Conservation (phyloP, 495 filamentous ascomycete species). For the Trypethelium eluteriae region DNA sequence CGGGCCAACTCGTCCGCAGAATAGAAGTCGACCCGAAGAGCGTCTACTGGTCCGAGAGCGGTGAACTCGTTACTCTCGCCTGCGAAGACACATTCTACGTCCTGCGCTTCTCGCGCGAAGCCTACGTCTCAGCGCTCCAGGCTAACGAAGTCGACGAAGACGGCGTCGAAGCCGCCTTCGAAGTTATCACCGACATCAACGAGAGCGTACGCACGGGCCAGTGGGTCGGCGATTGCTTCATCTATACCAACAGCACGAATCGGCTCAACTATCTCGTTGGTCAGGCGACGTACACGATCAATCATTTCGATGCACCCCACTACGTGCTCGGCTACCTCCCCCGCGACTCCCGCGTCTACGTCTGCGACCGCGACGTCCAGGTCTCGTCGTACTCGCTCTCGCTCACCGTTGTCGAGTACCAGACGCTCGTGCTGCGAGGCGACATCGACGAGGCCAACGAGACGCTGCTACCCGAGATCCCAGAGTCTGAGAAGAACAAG, state of each 20-base stretch:
- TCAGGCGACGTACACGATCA: slow-evolving; percentile 97
- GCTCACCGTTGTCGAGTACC: slow-evolving; percentile 91
- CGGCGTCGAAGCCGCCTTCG: slow-evolving; percentile 94
- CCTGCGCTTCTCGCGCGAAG: slow-evolving; percentile 79
- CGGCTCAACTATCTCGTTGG: slow-evolving; percentile 96
- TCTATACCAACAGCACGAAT: slow-evolving; percentile 96
- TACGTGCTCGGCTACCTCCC: slow-evolving; percentile 94
- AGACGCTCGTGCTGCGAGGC: slow-evolving; percentile 89
- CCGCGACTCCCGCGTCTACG: slow-evolving; percentile 84
- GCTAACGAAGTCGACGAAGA: slow-evolving; percentile 82
- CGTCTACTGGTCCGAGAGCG: slow-evolving; percentile 95
- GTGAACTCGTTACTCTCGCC: slow-evolving; percentile 84
- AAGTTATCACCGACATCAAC: slow-evolving; percentile 88
- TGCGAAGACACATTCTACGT: slow-evolving; percentile 97
- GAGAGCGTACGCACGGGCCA: slow-evolving; percentile 91
- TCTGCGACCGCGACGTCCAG: slow-evolving; percentile 89
- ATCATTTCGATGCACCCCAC: slow-evolving; percentile 91
- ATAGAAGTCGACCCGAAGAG: slow-evolving; percentile 90
- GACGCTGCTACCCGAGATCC: slow-evolving; percentile 64
- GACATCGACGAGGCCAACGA: slow-evolving; percentile 89
- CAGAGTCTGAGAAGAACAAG: slow-evolving; percentile 88
- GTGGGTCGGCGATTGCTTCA: slow-evolving; percentile 98
- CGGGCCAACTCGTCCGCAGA: slow-evolving; percentile 76
- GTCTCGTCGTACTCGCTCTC: slow-evolving; percentile 87
- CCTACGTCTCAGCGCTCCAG: slow-evolving; percentile 73